These are phyloP conservation scores for Oryza longistaminata DNA, from an alignment of 176 grass and related monocot species.

Conservation along the genomic window DNA sequence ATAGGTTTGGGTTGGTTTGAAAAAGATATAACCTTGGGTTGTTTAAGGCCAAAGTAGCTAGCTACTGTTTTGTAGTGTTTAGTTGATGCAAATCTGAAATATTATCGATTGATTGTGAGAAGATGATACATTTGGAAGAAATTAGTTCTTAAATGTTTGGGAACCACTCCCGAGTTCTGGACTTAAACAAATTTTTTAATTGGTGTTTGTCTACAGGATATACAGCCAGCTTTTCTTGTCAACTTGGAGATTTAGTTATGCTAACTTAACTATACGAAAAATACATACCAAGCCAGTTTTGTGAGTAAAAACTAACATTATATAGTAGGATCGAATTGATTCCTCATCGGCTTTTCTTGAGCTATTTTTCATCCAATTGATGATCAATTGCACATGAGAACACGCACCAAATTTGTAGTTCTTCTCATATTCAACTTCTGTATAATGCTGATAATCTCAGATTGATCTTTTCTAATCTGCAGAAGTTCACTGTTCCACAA, in stretches of 20 bases:
- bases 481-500: slow-evolving; percentile 92
- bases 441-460: not conserved
- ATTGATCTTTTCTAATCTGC: slow-evolving; percentile 39
- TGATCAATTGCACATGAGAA: not conserved
- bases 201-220: not conserved
- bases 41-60: not conserved
- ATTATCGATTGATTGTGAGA: not conserved
- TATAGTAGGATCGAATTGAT: not conserved
- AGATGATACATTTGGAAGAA: not conserved
- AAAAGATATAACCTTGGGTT: too few species aligned
- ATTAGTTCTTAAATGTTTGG: not conserved
- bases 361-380: not conserved
- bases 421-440: slow-evolving; percentile 9
- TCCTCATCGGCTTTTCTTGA: not conserved
- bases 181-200: not conserved
- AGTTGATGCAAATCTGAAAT: not conserved
- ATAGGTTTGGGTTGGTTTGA: not conserved
- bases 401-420: not conserved
- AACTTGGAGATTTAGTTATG: not conserved
- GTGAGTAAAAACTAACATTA: not conserved
- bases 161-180: not conserved
- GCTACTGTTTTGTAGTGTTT: not conserved
- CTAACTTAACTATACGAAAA: not conserved
- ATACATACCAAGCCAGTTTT: not conserved
- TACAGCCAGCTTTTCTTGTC: not conserved